Evolutionary conservation across 306 rosid species (phyloP).

Genomic region (Lathyrus oleraceus): DNA sequence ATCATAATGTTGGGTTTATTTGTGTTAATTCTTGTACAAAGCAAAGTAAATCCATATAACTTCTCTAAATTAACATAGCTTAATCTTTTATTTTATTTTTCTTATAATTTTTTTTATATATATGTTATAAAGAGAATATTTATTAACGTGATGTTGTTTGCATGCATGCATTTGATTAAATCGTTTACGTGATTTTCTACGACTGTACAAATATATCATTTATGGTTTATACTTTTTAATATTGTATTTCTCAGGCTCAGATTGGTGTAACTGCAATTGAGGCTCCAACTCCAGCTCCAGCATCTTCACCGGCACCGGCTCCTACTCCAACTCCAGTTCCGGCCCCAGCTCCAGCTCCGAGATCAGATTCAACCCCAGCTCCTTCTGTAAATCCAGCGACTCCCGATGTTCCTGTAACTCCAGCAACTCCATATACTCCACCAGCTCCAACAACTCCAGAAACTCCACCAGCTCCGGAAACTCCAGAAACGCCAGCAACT

Average conservation of each 20-base stretch:
- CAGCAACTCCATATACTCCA: not conserved
- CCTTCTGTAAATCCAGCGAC: not conserved
- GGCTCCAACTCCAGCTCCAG: slow-evolving; percentile 42
- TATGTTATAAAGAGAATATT: not conserved
- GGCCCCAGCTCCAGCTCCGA: not conserved
- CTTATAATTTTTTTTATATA: not conserved
- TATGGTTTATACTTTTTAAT: not conserved
- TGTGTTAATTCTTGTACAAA: slow-evolving; percentile 37
- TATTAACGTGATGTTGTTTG: not conserved
- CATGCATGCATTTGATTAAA: not conserved
- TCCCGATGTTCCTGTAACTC: not conserved
- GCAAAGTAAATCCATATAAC: slow-evolving; percentile 45
- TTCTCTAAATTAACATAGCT: not conserved
- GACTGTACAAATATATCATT: not conserved
- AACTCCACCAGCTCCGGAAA: not conserved
- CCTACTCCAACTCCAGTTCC: not conserved
- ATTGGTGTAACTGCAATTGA: slow-evolving; percentile 1
- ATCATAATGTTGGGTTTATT: slow-evolving; percentile 7
- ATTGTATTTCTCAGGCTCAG: slow-evolving; percentile 24
- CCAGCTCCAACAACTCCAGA: not conserved
- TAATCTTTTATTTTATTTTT: not conserved
- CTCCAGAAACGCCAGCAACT: not conserved
- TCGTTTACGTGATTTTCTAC: not conserved
- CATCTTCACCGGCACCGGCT: not conserved
- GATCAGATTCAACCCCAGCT: not conserved